Percentiles rank a stretch among this genome's conserved stretches.
Conservation (phyloP, 106 monocot species). For the Phalaenopsis aphrodite region DNA sequence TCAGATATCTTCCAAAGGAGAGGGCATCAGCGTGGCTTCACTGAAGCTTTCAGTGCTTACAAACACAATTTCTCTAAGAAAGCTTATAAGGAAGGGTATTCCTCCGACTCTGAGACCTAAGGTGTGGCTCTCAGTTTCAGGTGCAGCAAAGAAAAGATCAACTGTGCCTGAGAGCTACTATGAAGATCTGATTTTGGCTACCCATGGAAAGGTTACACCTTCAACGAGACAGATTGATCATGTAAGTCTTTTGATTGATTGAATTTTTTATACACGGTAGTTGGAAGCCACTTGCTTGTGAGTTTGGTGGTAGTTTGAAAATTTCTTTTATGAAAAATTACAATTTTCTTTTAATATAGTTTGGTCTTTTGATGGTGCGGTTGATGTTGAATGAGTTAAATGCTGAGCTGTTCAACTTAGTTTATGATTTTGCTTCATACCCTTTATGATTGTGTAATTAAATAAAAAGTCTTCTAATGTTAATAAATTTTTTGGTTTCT, state of each 20-base stretch:
- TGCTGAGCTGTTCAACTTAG: not conserved
- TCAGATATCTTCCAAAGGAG: slow-evolving; percentile 49
- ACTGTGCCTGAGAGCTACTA: slow-evolving; percentile 97
- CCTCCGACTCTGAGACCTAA: slow-evolving; percentile 67
- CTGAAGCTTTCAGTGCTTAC: slow-evolving; percentile 59
- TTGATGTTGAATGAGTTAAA: not conserved
- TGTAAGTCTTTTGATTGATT: slow-evolving; percentile 40
- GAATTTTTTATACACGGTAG: not conserved
- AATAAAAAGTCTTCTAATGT: not conserved
- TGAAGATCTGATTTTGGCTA: slow-evolving; percentile 68
- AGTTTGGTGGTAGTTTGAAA: not conserved
- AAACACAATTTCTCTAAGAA: slow-evolving; percentile 58
- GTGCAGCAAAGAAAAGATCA: slow-evolving; percentile 80
- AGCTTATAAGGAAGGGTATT: slow-evolving; percentile 80
- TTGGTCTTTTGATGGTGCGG: not conserved
- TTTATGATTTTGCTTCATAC: not conserved
- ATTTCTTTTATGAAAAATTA: not conserved
- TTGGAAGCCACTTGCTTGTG: too few relatives aligned
- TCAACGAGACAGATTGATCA: slow-evolving; percentile 91
- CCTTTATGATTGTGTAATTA: not conserved
- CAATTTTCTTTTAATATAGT: not conserved
- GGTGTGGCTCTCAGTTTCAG: slow-evolving; percentile 87
- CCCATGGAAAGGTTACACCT: slow-evolving; percentile 75
- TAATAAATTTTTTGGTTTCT: not conserved
- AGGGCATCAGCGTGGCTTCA: slow-evolving; percentile 52